A percentile compares a stretch with the other conserved stretches of the same genome.
phyloP scores from a whole-genome alignment of 768 basidiomycete species.

The Cystobasidium tubakii region DNA sequence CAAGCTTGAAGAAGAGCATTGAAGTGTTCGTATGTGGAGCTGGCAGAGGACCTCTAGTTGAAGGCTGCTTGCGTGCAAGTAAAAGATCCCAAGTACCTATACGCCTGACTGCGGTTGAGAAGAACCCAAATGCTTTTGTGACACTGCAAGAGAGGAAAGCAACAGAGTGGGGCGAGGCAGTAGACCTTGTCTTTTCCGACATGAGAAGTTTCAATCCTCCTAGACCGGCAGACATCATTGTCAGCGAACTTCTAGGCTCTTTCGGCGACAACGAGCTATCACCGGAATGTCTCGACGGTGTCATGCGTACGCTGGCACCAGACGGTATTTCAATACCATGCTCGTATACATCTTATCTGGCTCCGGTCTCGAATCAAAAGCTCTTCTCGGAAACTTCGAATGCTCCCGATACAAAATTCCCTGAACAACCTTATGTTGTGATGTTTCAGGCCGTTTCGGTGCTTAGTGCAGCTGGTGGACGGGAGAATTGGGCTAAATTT shows the following conservation, averaged over 20 bases:
- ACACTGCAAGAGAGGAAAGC: constrained; percentile 78
- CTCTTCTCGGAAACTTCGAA: constrained; percentile 62
- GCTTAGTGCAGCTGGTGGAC: constrained; percentile 69
- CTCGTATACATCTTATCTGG: constrained; percentile 89
- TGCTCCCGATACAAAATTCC: constrained; percentile 56
- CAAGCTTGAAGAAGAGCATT: constrained; percentile 61
- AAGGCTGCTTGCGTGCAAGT: constrained; percentile 72
- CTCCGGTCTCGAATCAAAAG: constrained; percentile 89
- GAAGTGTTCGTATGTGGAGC: constrained; percentile 81
- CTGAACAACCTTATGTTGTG: constrained; percentile 96
- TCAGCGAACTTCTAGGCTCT: constrained; percentile 90
- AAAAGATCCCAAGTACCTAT: constrained; percentile 63
- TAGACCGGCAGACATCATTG: constrained; percentile 81
- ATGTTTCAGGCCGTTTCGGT: constrained; percentile 94
- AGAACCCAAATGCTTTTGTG: constrained; percentile 91
- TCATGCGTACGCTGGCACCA: constrained; percentile 86
- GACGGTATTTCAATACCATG: constrained; percentile 92
- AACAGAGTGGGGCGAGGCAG: constrained; percentile 73
- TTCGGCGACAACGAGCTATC: constrained; percentile 98
- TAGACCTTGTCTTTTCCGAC: constrained; percentile 83
- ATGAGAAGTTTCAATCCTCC: constrained; percentile 75
- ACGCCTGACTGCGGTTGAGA: constrained; percentile 73
- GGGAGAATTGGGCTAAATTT: constrained; percentile 52
- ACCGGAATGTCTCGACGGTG: constrained; percentile 95
- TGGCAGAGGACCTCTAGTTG: constrained; percentile 85